Base-by-base conservation (phyloP, 2,329 filamentous ascomycete genomes). In the Scedosporium boydii region DNA sequence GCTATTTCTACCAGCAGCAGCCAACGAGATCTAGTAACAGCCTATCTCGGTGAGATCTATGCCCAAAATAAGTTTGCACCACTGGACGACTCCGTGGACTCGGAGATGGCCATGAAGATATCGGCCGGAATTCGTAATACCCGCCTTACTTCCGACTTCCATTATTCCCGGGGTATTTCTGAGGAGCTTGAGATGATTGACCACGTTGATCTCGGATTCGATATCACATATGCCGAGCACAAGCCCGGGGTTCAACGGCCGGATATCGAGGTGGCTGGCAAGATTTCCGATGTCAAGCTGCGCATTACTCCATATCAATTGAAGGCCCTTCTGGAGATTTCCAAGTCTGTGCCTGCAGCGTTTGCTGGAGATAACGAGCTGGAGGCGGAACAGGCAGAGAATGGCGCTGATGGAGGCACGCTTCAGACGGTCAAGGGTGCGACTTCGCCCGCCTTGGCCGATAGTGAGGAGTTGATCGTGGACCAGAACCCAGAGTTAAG, bases 141-240 rank as follows among this genome's bases (percentile, higher is more conserved):
- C 64, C 87, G 90, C 41, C 78, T 99, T 29, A 97, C 91, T 0
- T 98, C 93, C 0, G 87, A 91, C 62, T 91, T 98, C 70, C 85
- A 96, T 71, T 98, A 96, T 68, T 74, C 84, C 0, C 81, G 87
- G 2, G 84, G 86, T 41, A 76, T 83, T 63, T 85, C 85, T 0
- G 95, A 99, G 73, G 92, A 96, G 72, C 80, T 99, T 6, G 91
- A 99, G 72, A 89, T 99, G 78, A 96, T 99, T 68, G 93, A 99
- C 70, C 92, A 97, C 68, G 92, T 99, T 12, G 95, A 99, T 71
- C 79, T 99, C 26, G 90, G 90, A 58, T 97, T 99, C 76, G 90
- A 90, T 64, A 87, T 99, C 66, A 96, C 89, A 2, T 93, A 97
- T 74, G 85, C 93, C 0, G 93, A 98, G 71, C 95, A 99, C 71